A percentile compares a stretch with the other conserved stretches of the same genome.
Evolutionary conservation across 2,329 filamentous ascomycete species (phyloP).

Genomic region (Exophiala sp.): DNA sequence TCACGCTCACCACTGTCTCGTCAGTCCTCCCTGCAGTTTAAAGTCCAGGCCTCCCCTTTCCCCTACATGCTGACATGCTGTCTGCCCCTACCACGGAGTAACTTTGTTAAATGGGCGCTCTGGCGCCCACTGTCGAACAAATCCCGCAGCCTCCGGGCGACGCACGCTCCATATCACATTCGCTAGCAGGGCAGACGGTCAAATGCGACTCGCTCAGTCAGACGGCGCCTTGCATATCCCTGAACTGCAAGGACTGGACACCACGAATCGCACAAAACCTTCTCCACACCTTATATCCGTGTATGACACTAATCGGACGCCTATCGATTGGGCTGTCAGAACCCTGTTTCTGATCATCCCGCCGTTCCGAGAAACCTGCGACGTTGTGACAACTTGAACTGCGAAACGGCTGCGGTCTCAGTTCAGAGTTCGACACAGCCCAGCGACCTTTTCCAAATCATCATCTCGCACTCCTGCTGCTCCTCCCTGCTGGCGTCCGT

Average conservation of each 20-base stretch:
- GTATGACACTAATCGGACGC: background rate
- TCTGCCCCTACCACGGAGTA: too few species aligned
- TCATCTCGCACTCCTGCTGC: background rate
- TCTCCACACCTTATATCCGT: background rate
- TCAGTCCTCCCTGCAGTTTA: too few species aligned
- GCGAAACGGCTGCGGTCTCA: slow-evolving; percentile 15
- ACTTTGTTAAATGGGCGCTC: too few species aligned
- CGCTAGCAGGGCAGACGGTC: too few species aligned
- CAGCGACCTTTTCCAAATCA: slow-evolving; percentile 16
- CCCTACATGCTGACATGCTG: too few species aligned
- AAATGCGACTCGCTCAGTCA: background rate
- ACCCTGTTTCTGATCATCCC: background rate
- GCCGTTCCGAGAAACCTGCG: background rate
- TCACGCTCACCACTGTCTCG: too few species aligned
- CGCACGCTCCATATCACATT: background rate
- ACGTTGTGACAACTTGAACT: slow-evolving; percentile 11
- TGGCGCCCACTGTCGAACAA: background rate
- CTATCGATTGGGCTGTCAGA: background rate
- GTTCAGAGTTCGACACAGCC: slow-evolving; percentile 11
- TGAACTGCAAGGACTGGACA: background rate
- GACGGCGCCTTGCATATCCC: background rate
- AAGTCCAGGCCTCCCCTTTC: too few species aligned
- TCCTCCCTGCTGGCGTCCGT: background rate
- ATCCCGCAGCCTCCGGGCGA: background rate
- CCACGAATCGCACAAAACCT: background rate